phyloP scores from a whole-genome alignment of 2,329 filamentous ascomycete genomes.

The Leptographium wingfieldii region DNA sequence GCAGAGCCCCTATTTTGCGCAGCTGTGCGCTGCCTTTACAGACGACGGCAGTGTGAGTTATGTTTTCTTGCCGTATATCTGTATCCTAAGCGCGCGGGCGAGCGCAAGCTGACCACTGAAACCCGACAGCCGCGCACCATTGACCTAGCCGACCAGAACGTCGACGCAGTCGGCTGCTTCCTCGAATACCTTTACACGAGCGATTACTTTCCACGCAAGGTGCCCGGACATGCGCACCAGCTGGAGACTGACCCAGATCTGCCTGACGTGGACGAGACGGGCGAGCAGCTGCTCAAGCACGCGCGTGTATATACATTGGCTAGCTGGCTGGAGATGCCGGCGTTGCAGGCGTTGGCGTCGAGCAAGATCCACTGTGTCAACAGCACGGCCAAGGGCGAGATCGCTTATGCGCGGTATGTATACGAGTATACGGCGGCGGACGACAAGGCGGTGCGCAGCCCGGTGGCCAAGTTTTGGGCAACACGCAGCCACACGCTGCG shows the following conservation, averaged over 20 bases:
- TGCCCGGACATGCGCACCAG: constrained; percentile 43
- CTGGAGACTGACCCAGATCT: constrained; percentile 57
- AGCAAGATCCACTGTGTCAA: constrained; percentile 88
- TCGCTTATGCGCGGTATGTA: constrained; percentile 81
- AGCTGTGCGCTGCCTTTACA: constrained; percentile 47
- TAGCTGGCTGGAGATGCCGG: constrained; percentile 57
- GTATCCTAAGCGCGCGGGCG: no score
- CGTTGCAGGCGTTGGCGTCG: constrained; percentile 64
- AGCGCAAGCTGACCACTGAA: not conserved
- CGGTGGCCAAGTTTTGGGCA: constrained; percentile 86
- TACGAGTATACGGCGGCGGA: constrained; percentile 62
- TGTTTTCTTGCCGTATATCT: no score
- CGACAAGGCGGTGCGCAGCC: constrained; percentile 63
- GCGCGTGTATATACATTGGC: constrained; percentile 83
- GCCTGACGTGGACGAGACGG: constrained; percentile 60
- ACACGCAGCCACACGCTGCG: constrained; percentile 67
- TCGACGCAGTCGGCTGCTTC: constrained; percentile 65
- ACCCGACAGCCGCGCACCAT: constrained; percentile 47
- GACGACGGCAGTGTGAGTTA: constrained; percentile 41
- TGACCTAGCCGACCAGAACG: constrained; percentile 51
- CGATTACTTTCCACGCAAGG: constrained; percentile 70
- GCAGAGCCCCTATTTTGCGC: constrained; percentile 62
- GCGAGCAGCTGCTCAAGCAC: constrained; percentile 74
- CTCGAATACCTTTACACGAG: constrained; percentile 75
- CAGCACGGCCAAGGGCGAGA: constrained; percentile 78